Conservation (phyloP, 2,329 filamentous ascomycete genomes). For the Aspergillus novoparasiticus region DNA sequence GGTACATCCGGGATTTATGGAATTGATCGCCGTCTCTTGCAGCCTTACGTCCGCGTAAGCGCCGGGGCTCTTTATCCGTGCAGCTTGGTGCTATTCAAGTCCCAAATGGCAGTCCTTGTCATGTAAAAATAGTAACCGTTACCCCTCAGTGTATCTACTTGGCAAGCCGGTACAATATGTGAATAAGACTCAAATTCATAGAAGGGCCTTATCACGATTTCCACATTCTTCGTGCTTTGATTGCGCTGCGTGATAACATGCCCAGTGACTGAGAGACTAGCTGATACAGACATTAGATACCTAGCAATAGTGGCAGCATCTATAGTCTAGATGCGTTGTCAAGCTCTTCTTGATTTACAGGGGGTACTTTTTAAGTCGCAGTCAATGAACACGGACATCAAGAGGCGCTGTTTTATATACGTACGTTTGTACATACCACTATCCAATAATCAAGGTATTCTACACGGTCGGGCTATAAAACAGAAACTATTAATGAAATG, state of each 20-base stretch:
- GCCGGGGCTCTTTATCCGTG: background rate
- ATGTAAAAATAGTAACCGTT: background rate
- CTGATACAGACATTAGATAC: background rate
- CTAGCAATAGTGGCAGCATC: background rate
- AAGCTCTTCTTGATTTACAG: background rate
- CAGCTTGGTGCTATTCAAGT: background rate
- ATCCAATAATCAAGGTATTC: background rate
- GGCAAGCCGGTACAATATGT: background rate
- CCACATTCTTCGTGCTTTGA: background rate
- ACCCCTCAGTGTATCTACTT: background rate
- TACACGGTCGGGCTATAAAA: background rate
- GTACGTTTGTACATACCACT: background rate
- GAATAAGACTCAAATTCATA: background rate
- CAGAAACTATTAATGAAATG: background rate
- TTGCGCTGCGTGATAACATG: background rate
- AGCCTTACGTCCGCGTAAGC: background rate
- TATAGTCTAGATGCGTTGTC: background rate
- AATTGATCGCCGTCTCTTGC: background rate
- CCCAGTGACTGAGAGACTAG: background rate
- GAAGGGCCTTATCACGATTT: background rate
- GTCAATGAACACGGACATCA: background rate
- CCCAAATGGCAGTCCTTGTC: background rate
- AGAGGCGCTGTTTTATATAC: background rate
- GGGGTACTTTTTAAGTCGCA: background rate
- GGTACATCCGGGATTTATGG: background rate